Conservation (phyloP, 768 basidiomycete genomes). For the Asterophora lycoperdoides region DNA sequence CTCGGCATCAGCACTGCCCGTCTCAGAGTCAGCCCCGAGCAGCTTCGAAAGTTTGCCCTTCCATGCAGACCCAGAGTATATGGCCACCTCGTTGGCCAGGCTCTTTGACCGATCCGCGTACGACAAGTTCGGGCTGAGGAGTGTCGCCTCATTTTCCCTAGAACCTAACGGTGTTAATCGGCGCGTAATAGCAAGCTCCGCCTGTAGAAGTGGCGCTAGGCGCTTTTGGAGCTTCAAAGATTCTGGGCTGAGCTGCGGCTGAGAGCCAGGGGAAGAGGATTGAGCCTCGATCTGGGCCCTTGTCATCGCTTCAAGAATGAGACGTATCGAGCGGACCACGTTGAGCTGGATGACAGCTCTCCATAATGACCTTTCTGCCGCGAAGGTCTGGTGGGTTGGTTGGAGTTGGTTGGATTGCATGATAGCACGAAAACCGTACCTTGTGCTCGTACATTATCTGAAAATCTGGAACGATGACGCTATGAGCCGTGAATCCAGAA, state of each 20-base stretch:
- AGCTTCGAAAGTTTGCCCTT: slow-evolving; percentile 43
- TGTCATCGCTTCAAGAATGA: slow-evolving; percentile 55
- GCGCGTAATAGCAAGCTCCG: slow-evolving; percentile 57
- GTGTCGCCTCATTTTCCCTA: slow-evolving; percentile 26
- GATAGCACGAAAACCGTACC: slow-evolving; percentile 26
- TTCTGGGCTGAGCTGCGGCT: slow-evolving; percentile 37
- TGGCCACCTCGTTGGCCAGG: slow-evolving; percentile 42
- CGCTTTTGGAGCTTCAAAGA: slow-evolving; percentile 53
- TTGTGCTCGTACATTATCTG: slow-evolving; percentile 62
- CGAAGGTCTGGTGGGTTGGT: slow-evolving; percentile 40
- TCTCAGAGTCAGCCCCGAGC: slow-evolving; percentile 21
- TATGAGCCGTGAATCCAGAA: not conserved
- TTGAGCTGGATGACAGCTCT: slow-evolving; percentile 66
- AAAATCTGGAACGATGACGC: slow-evolving; percentile 40
- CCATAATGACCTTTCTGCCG: slow-evolving; percentile 61
- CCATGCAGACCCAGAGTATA: slow-evolving; percentile 51
- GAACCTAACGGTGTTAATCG: slow-evolving; percentile 48
- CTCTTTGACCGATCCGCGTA: slow-evolving; percentile 24
- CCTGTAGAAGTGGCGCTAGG: slow-evolving; percentile 54
- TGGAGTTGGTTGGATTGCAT: not conserved
- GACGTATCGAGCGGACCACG: slow-evolving; percentile 61
- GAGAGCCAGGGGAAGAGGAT: slow-evolving; percentile 22
- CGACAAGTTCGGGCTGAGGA: slow-evolving; percentile 18
- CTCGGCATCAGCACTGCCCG: slow-evolving; percentile 23
- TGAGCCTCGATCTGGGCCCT: slow-evolving; percentile 22